Percentiles rank a stretch among this genome's conserved stretches.
These are phyloP conservation scores for Hanseniaspora thailandica DNA, from an alignment of 805 yeast species.

Conservation along the genomic window DNA sequence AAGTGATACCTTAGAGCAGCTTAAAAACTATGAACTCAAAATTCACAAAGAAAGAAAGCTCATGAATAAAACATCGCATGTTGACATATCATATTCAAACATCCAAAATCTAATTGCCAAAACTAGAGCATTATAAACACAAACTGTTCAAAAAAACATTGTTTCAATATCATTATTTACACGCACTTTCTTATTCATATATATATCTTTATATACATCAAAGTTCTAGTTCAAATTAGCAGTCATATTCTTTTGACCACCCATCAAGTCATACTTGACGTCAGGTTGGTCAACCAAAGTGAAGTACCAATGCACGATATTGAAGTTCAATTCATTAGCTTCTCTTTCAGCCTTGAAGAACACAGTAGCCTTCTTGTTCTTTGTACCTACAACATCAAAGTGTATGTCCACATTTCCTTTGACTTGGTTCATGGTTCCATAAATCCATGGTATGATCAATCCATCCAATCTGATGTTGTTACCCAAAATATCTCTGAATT, in stretches of 20 bases:
- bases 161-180: background rate
- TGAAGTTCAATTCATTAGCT: constrained; percentile 44
- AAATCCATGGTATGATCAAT: constrained; percentile 71
- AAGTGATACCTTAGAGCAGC: background rate
- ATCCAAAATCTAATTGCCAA: background rate
- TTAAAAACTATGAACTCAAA: background rate
- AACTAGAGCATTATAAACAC: background rate
- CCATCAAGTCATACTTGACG: background rate
- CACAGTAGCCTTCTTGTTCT: constrained; percentile 41
- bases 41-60: background rate
- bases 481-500: constrained; percentile 56
- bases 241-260: background rate
- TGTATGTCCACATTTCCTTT: constrained; percentile 65
- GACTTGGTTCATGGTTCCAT: constrained; percentile 74
- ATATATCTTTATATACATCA: background rate
- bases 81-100: background rate
- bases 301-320: constrained; percentile 53
- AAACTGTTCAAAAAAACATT: background rate
- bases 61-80: background rate
- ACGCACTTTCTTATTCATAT: background rate
- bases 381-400: constrained; percentile 60
- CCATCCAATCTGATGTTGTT: constrained; percentile 61
- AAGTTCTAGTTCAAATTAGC: too few relatives aligned
- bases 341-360: constrained; percentile 61
- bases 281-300: constrained; percentile 34